Conservation (phyloP, 306 rosid genomes). For the Comarum palustre region DNA sequence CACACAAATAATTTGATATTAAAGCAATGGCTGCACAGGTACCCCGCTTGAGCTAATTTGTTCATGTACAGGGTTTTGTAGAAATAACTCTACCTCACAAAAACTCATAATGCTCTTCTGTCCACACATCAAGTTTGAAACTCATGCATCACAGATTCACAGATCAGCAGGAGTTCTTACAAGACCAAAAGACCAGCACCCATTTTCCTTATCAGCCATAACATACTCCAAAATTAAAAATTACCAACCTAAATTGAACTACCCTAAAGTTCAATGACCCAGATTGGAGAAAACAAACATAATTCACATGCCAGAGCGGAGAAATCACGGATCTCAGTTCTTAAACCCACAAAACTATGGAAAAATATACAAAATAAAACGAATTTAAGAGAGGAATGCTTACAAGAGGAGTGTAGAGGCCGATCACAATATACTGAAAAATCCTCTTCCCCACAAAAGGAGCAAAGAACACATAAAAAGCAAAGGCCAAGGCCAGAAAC, state of each 20-base stretch:
- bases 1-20: background rate
- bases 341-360: constrained; percentile 24
- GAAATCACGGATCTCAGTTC: constrained; percentile 56
- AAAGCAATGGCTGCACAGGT: constrained; percentile 4
- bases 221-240: background rate
- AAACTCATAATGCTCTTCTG: background rate
- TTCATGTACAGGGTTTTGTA: background rate
- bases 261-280: constrained; percentile 7
- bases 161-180: constrained; percentile 2
- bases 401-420: constrained; percentile 93
- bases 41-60: background rate
- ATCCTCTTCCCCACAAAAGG: constrained; percentile 88
- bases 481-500: constrained; percentile 90
- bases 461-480: constrained; percentile 94
- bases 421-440: constrained; percentile 76
- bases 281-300: constrained; percentile 31
- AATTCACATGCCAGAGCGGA: constrained; percentile 34
- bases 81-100: background rate
- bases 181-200: constrained; percentile 18
- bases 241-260: constrained; percentile 3
- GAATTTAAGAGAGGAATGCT: constrained; percentile 24
- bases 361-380: constrained; percentile 13
- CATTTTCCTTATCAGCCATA: constrained; percentile 15
- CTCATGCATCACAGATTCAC: constrained; percentile 17
- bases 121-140: constrained; percentile 7